A percentile compares a stretch with the other conserved stretches of the same genome.
Conservation (phyloP, 306 rosid genomes). For the Dryas alaskensis region DNA sequence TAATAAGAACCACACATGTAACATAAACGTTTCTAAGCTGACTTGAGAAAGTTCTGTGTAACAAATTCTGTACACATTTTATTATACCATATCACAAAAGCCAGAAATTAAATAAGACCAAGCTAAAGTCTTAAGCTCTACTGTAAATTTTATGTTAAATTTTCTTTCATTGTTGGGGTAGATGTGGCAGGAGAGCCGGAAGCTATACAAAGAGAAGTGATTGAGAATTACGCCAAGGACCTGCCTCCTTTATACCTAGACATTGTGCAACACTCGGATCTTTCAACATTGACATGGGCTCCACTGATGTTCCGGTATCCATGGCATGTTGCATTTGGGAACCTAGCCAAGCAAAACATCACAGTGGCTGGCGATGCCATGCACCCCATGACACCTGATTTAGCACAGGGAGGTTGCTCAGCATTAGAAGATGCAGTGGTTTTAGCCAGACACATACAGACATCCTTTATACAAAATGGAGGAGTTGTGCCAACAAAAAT, state of each 20-base stretch:
- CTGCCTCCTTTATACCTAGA: not conserved
- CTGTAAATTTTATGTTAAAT: not conserved
- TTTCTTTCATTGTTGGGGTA: not conserved
- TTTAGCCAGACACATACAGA: slow-evolving; percentile 10
- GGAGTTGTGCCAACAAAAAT: not conserved
- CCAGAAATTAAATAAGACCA: too few relatives aligned
- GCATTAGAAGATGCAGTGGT: slow-evolving; percentile 26
- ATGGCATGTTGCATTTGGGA: slow-evolving; percentile 19
- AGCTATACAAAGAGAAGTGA: slow-evolving; percentile 4
- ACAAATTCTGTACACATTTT: too few relatives aligned
- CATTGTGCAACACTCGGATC: slow-evolving; percentile 13
- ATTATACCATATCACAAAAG: too few relatives aligned
- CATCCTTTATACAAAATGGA: not conserved
- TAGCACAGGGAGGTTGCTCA: slow-evolving; percentile 15
- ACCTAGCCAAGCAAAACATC: slow-evolving; percentile 11
- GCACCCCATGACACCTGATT: slow-evolving; percentile 29
- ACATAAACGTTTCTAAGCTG: too few relatives aligned
- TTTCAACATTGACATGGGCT: slow-evolving; percentile 19
- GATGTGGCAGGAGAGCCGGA: not conserved
- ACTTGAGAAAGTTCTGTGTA: too few relatives aligned
- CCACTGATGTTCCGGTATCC: slow-evolving; percentile 17
- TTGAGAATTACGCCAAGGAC: slow-evolving; percentile 23
- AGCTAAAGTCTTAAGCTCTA: too few relatives aligned
- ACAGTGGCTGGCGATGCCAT: slow-evolving; percentile 27
- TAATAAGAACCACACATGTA: not conserved